A percentile compares a stretch with the other conserved stretches of the same genome.
These are phyloP conservation scores for Globisporangium abappressorium DNA, from an alignment of 352 stramenopile species.

Conservation along the genomic window DNA sequence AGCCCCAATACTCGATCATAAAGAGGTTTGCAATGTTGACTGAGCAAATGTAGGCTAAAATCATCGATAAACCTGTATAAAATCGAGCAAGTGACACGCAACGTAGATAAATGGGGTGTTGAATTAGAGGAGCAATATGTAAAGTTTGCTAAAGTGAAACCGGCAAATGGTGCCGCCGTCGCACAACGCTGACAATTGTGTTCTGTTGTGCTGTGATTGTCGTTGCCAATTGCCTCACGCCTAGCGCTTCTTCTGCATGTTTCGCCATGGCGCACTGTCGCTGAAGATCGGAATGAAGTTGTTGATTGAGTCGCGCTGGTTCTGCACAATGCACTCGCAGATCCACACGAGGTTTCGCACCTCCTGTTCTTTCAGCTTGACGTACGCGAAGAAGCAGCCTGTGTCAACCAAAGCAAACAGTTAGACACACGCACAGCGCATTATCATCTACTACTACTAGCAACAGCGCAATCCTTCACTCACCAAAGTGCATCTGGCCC, in stretches of 20 bases:
- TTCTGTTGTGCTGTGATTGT: not conserved
- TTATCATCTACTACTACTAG: not conserved
- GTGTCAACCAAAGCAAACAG: not conserved
- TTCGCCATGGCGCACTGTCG: conserved; percentile 92
- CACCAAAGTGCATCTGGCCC: conserved; percentile 98
- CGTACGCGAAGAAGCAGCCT: conserved; percentile 97
- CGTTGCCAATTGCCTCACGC: not conserved
- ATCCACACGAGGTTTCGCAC: conserved; percentile 99
- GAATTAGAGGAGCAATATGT: conserved; percentile 4
- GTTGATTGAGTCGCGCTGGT: conserved; percentile 98
- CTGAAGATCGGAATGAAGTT: conserved; percentile 99
- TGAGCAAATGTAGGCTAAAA: not conserved
- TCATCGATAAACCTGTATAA: not conserved
- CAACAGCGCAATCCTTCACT: not conserved
- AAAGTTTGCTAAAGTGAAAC: conserved; percentile 5
- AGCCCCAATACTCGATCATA: not conserved
- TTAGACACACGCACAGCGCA: not conserved
- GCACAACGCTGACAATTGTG: not conserved
- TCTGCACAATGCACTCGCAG: conserved; percentile 98
- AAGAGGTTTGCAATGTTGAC: not conserved
- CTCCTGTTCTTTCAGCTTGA: conserved; percentile 99
- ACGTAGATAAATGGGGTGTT: not conserved
- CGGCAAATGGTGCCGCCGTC: not conserved
- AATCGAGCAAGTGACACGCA: not conserved
- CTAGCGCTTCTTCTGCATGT: conserved; percentile 56